These are phyloP conservation scores for Ogataea minuta DNA, from an alignment of 805 yeast genomes.

Conservation along the genomic window DNA sequence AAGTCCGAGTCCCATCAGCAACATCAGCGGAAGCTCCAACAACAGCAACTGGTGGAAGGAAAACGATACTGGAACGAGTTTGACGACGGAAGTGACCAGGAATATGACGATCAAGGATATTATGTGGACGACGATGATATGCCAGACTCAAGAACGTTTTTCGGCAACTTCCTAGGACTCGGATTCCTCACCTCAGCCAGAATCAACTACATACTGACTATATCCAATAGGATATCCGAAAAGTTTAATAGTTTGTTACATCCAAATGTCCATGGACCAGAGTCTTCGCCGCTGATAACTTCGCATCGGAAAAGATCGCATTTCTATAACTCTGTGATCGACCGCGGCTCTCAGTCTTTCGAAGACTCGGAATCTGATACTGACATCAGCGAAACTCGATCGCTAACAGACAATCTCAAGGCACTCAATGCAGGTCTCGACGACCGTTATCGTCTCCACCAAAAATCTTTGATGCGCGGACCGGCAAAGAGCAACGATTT, in stretches of 20 bases:
- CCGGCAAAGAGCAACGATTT: slow-evolving; percentile 16
- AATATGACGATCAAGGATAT: slow-evolving; percentile 37
- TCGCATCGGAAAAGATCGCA: slow-evolving; percentile 3
- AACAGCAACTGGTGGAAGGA: slow-evolving; percentile 13
- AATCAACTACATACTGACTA: slow-evolving; percentile 23
- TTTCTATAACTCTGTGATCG: slow-evolving; percentile 15
- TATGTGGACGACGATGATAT: slow-evolving; percentile 39
- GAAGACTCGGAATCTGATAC: slow-evolving; percentile 19
- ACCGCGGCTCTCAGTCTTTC: slow-evolving; percentile 3
- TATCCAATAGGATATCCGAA: slow-evolving; percentile 24
- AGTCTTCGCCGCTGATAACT: slow-evolving; percentile 2
- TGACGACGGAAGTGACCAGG: slow-evolving; percentile 57
- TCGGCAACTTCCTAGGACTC: slow-evolving; percentile 20
- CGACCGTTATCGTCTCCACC: slow-evolving; percentile 3
- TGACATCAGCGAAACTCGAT: slow-evolving; percentile 15
- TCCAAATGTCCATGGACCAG: slow-evolving; percentile 2
- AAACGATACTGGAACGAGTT: slow-evolving; percentile 65
- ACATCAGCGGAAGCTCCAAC: slow-evolving; percentile 6
- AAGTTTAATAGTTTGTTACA: slow-evolving; percentile 4
- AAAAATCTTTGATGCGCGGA: slow-evolving; percentile 14
- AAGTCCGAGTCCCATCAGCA: slow-evolving; percentile 23
- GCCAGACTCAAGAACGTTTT: slow-evolving; percentile 19
- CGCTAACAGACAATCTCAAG: not conserved
- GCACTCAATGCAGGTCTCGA: not conserved
- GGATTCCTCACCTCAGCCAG: slow-evolving; percentile 23